Conservation (phyloP, 345 rosid genomes). For the Euphorbia lathyris region DNA sequence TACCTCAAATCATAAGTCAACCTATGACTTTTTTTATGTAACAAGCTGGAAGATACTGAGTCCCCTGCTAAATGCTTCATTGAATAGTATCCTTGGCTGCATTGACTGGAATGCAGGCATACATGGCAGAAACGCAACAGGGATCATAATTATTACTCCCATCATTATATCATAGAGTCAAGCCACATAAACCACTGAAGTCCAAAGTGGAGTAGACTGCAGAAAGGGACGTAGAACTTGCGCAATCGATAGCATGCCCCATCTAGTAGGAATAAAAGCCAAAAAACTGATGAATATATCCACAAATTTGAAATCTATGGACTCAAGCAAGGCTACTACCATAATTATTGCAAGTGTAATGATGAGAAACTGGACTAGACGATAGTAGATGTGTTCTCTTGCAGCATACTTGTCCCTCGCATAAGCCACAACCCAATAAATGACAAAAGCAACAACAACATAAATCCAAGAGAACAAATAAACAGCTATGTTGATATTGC, state of each 20-base stretch:
- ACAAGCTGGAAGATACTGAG: conserved; percentile 79
- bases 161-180: conserved; percentile 73
- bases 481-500: conserved; percentile 56
- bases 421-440: conserved; percentile 55
- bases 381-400: conserved; percentile 75
- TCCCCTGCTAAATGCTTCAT: conserved; percentile 91
- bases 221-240: conserved; percentile 73
- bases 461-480: conserved; percentile 81
- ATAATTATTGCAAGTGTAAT: conserved; percentile 52
- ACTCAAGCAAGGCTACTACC: conserved; percentile 58
- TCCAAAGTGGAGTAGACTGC: conserved; percentile 61
- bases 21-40: conserved; percentile 60
- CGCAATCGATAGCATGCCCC: conserved; percentile 74
- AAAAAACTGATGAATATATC: conserved; percentile 73
- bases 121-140: conserved; percentile 87
- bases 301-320: conserved; percentile 51
- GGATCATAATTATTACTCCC: conserved; percentile 77
- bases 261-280: conserved; percentile 90
- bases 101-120: conserved; percentile 89
- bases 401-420: conserved; percentile 71
- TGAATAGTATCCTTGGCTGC: conserved; percentile 84
- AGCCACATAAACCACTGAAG: conserved; percentile 66
- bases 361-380: conserved; percentile 81
- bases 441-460: conserved; percentile 46
- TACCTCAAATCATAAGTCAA: conserved; percentile 39